Percentiles rank a stretch among this genome's conserved stretches.
phyloP scores from a whole-genome alignment of 2,329 filamentous ascomycete species.

The Talaromyces verruculosus region DNA sequence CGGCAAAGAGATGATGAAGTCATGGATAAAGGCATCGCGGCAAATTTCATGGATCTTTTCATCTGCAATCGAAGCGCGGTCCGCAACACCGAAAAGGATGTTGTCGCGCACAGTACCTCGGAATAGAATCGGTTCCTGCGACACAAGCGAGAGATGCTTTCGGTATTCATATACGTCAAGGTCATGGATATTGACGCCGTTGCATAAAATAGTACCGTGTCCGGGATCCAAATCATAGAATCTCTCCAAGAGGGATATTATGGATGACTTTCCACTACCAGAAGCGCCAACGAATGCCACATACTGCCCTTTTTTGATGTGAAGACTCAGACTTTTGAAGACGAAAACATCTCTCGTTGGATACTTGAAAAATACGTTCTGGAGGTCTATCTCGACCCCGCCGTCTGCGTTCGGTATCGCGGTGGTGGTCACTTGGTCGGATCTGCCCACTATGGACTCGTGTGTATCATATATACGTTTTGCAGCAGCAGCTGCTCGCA shows the following conservation, averaged over 20 bases:
- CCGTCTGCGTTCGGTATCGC: slow-evolving; percentile 5
- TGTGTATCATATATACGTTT: slow-evolving; percentile 36
- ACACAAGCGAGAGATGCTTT: slow-evolving; percentile 74
- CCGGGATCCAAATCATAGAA: slow-evolving; percentile 73
- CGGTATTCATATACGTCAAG: slow-evolving; percentile 79
- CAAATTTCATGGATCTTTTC: slow-evolving; percentile 56
- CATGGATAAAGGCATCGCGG: slow-evolving; percentile 89
- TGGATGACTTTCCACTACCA: slow-evolving; percentile 52
- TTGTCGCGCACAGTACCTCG: slow-evolving; percentile 85
- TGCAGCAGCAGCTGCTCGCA: slow-evolving; percentile 40
- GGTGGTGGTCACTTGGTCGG: not conserved
- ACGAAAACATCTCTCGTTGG: slow-evolving; percentile 32
- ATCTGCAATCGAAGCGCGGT: slow-evolving; percentile 62
- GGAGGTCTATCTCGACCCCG: slow-evolving; percentile 34
- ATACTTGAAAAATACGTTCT: slow-evolving; percentile 40
- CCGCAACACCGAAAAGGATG: slow-evolving; percentile 75
- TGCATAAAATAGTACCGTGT: slow-evolving; percentile 69
- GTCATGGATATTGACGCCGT: slow-evolving; percentile 70
- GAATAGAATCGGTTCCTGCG: slow-evolving; percentile 89
- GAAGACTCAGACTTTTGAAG: slow-evolving; percentile 35
- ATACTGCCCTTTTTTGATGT: slow-evolving; percentile 64
- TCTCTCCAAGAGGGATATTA: slow-evolving; percentile 30
- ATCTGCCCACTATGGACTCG: not conserved
- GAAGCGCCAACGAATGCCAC: slow-evolving; percentile 64
- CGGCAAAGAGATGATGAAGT: slow-evolving; percentile 65